Evolutionary conservation across 2,329 filamentous ascomycete genomes (phyloP).

Genomic region (Nothomitra cinnamomea): DNA sequence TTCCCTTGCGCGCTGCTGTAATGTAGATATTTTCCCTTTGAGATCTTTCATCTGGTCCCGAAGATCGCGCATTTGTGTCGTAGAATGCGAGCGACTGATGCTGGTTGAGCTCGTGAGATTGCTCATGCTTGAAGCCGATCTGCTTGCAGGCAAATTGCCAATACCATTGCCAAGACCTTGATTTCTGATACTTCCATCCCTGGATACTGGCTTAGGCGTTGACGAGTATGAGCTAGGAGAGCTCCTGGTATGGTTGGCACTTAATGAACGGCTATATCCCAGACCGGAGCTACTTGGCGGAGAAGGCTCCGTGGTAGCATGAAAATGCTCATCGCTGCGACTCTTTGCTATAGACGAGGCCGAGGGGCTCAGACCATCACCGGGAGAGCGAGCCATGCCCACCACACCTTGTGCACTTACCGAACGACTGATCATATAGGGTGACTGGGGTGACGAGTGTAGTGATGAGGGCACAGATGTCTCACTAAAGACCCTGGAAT

Average conservation of each 20-base stretch:
- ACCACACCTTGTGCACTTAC: conserved; percentile 1
- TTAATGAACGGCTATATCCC: neutral
- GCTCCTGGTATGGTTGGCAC: neutral
- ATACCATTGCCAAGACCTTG: neutral
- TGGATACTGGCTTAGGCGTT: neutral
- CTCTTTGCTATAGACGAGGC: neutral
- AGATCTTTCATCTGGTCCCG: conserved; percentile 75
- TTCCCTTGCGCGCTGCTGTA: conserved; percentile 62
- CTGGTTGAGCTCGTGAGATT: neutral
- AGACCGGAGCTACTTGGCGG: neutral
- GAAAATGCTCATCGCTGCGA: conserved; percentile 1
- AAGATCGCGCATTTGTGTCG: conserved; percentile 54
- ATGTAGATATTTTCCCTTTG: conserved; percentile 65
- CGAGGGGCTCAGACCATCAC: neutral
- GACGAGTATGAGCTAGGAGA: neutral
- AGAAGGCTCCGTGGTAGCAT: neutral
- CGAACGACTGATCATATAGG: conserved; percentile 2
- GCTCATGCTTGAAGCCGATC: neutral
- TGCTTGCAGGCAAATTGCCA: neutral
- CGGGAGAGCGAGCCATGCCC: neutral
- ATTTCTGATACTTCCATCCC: neutral
- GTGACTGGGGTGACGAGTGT: conserved; percentile 10
- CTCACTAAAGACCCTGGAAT: conserved; percentile 25
- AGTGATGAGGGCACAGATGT: conserved; percentile 19
- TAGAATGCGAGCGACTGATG: conserved; percentile 50